Evolutionary conservation across 2,329 filamentous ascomycete genomes (phyloP).

Genomic region (Arthrocladium fulminans): DNA sequence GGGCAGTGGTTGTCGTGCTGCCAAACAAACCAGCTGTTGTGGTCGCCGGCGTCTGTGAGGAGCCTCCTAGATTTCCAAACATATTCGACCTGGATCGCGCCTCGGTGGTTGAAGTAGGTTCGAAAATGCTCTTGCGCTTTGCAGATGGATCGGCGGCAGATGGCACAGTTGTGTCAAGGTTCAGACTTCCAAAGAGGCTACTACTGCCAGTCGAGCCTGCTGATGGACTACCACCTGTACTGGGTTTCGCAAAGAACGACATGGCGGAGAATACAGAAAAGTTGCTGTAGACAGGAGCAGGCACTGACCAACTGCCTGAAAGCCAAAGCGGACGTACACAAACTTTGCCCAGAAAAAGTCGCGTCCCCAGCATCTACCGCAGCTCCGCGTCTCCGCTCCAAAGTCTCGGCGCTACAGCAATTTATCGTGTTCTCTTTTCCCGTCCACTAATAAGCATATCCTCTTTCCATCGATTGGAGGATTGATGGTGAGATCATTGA

Average conservation of each 20-base stretch:
- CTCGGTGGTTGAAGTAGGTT: constrained; percentile 13
- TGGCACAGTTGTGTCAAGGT: constrained; percentile 14
- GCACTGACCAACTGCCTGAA: constrained; percentile 1
- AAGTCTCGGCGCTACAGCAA: not conserved
- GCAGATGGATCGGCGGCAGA: constrained; percentile 15
- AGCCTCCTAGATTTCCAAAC: constrained; percentile 12
- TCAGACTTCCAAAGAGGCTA: constrained; percentile 17
- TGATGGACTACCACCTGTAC: constrained; percentile 11
- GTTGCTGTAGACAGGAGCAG: not conserved
- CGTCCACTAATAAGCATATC: no score
- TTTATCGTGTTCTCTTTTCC: not conserved
- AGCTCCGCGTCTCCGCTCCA: not conserved
- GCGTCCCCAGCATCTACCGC: not conserved
- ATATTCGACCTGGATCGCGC: constrained; percentile 11
- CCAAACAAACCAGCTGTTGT: constrained; percentile 7
- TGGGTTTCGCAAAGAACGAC: constrained; percentile 19
- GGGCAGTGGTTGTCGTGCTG: constrained; percentile 8
- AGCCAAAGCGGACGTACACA: not conserved
- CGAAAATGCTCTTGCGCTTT: constrained; percentile 23
- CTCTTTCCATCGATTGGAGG: not conserved
- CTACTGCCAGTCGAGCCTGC: constrained; percentile 4
- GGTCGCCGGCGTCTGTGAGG: constrained; percentile 11
- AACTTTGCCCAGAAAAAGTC: not conserved
- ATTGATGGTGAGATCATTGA: not conserved
- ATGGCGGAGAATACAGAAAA: constrained; percentile 5